Percentiles rank a stretch among this genome's conserved stretches.
Conservation (phyloP, 352 stramenopile species). For the Phytophthora cryptogea region DNA sequence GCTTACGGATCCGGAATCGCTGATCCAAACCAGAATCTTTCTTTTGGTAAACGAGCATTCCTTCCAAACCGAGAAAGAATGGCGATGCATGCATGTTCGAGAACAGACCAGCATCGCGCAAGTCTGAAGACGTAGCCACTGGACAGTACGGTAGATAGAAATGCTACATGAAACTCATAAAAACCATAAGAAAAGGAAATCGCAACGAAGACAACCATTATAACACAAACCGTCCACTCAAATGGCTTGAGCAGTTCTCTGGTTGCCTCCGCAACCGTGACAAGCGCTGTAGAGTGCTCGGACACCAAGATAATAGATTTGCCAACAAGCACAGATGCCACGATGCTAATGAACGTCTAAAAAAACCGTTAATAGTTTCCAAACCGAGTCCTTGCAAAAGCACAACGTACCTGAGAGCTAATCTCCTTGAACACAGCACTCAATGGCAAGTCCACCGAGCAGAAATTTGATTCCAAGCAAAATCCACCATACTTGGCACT, state of each 20-base stretch:
- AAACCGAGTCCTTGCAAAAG: neutral
- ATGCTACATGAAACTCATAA: conserved; percentile 34
- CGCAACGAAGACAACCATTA: neutral
- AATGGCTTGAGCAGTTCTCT: conserved; percentile 55
- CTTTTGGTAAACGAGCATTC: conserved; percentile 50
- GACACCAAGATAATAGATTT: conserved; percentile 67
- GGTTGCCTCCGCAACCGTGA: conserved; percentile 43
- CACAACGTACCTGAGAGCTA: conserved; percentile 47
- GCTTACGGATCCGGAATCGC: conserved; percentile 66
- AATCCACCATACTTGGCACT: conserved; percentile 43
- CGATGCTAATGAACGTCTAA: conserved; percentile 55
- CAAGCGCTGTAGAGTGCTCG: conserved; percentile 43
- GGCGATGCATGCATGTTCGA: conserved; percentile 25
- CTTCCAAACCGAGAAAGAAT: conserved; percentile 64
- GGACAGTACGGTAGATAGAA: conserved; percentile 63
- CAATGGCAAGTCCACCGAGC: conserved; percentile 31
- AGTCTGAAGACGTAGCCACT: conserved; percentile 32
- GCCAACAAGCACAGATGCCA: conserved; percentile 51
- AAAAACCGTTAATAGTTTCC: conserved; percentile 2
- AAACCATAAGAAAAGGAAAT: neutral
- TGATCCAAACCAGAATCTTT: conserved; percentile 49
- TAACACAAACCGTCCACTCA: conserved; percentile 49
- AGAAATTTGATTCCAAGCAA: conserved; percentile 28
- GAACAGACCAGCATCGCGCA: conserved; percentile 47
- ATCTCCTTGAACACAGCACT: conserved; percentile 56